Base-by-base conservation (phyloP, 2,329 filamentous ascomycete genomes). In the Fusarium pseudograminearum region DNA sequence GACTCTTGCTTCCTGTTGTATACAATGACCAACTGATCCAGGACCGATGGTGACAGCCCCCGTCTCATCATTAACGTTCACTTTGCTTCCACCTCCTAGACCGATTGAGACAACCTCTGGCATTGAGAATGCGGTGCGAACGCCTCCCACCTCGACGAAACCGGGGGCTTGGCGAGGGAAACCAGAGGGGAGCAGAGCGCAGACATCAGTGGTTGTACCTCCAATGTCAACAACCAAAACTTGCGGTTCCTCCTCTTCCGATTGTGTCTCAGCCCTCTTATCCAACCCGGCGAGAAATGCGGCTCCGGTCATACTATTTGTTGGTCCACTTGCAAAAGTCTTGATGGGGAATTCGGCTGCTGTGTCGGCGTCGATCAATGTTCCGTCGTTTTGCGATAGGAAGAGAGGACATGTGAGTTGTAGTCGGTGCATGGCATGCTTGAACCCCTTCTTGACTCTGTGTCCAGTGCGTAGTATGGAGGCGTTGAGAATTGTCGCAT, bases 161-260 rank as follows among this genome's bases (percentile, higher is more conserved):
- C 85, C 85, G 0, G 86, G 83, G 5, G 88, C 86, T 65, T 89
- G 87, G 22, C 87, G 82, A 0, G 88, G 88, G 47, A 89, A 89
- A 0, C 88, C 88, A 4, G 84, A 87, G 0, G 86, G 83, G 2
- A 89, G 78, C 4, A 90, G 75, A 1, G 86, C 81, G 28, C 87
- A 87, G 11, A 89, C 84, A 74, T 90, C 88, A 4, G 86, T 87
- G 0, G 87, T 90, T 0, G 88, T 90, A 18, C 87, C 87, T 10
- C 88, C 87, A 30, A 90, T 83, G 69, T 90, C 87, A 4, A 89
- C 82, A 0, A 88, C 86, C 44, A 89, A 69, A 1, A 81, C 50
- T 38, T 81, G 79, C 2, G 78, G 77, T 24, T 76, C 69, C 16
- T 33, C 54, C 20, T 75, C 69, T 12, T 31, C 53, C 0, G 28